Percentiles rank a stretch among this genome's conserved stretches.
Conservation (phyloP, 192 early-diverging fungal species). For the Backusella psychrophila region DNA sequence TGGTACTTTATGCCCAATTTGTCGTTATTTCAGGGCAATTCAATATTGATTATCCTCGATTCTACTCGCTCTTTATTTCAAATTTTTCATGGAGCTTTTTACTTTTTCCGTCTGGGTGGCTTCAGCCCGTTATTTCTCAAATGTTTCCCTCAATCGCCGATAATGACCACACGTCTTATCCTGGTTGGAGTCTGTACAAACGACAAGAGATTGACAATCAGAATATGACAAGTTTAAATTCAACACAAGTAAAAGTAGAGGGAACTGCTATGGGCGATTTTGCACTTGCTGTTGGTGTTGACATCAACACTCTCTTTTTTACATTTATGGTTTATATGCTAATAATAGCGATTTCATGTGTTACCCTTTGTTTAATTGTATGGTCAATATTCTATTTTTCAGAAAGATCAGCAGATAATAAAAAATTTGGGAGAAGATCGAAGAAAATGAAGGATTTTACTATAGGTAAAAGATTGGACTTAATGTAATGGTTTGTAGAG, state of each 20-base stretch:
- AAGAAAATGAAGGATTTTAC: constrained; percentile 10
- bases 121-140: not conserved
- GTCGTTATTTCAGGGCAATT: constrained; percentile 45
- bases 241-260: not conserved
- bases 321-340: constrained; percentile 19
- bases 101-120: constrained; percentile 7
- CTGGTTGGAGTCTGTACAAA: not conserved
- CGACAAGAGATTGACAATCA: not conserved
- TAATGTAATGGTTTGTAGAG: not conserved
- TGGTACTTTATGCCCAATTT: constrained; percentile 51
- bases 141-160: not conserved
- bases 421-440: not conserved
- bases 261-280: constrained; percentile 34
- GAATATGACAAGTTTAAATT: not conserved
- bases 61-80: constrained; percentile 44
- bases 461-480: constrained; percentile 2
- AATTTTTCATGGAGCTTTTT: constrained; percentile 47
- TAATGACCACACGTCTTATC: not conserved
- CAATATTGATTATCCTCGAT: constrained; percentile 44
- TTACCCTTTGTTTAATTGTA: constrained; percentile 14
- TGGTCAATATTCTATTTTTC: constrained; percentile 4
- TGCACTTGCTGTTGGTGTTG: constrained; percentile 22
- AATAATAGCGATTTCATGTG: constrained; percentile 15
- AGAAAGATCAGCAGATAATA: not conserved
- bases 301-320: constrained; percentile 24